Percentiles rank a stretch among this genome's conserved stretches.
These are phyloP conservation scores for Trichophyton verrucosum DNA, from an alignment of 2,329 filamentous ascomycete species.

Conservation along the genomic window DNA sequence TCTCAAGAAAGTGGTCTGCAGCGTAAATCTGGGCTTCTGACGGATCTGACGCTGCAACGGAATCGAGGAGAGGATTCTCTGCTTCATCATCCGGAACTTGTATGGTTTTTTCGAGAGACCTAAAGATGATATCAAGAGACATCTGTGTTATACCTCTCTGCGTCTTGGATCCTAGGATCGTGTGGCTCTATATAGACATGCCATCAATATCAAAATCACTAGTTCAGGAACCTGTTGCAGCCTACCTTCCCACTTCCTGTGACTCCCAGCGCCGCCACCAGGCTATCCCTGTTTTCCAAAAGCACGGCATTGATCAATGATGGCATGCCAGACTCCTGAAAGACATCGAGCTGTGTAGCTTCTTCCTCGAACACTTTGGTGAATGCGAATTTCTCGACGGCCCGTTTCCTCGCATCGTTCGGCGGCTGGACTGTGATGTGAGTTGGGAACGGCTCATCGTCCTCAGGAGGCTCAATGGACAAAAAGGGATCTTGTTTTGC, in stretches of 20 bases:
- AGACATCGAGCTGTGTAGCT: conserved; percentile 72
- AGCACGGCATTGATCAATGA: conserved; percentile 71
- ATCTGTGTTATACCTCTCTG: conserved; percentile 88
- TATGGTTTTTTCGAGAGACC: conserved; percentile 61
- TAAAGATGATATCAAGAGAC: conserved; percentile 77
- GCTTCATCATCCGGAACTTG: conserved; percentile 44
- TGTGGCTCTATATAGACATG: conserved; percentile 60
- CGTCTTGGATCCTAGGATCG: conserved; percentile 75
- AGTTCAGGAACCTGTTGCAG: not conserved
- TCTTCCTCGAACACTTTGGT: conserved; percentile 86
- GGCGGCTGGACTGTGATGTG: conserved; percentile 70
- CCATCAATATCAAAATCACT: not conserved
- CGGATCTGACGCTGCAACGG: conserved; percentile 61
- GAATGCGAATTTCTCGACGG: conserved; percentile 87
- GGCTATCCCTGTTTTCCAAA: conserved; percentile 70
- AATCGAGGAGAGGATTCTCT: conserved; percentile 54
- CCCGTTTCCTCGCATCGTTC: conserved; percentile 68
- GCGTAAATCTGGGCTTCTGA: conserved; percentile 69
- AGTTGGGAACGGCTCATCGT: conserved; percentile 39
- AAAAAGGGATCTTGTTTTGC: conserved; percentile 37
- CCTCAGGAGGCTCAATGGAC: conserved; percentile 51
- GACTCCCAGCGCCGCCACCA: conserved; percentile 83
- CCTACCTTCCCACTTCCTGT: conserved; percentile 89
- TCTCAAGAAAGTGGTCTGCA: conserved; percentile 66
- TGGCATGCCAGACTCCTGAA: conserved; percentile 64